Evolutionary conservation across 2,329 filamentous ascomycete genomes (phyloP), one percentile per base, ranked within the genome.

Genomic region (Sphaerulina musiva): DNA sequence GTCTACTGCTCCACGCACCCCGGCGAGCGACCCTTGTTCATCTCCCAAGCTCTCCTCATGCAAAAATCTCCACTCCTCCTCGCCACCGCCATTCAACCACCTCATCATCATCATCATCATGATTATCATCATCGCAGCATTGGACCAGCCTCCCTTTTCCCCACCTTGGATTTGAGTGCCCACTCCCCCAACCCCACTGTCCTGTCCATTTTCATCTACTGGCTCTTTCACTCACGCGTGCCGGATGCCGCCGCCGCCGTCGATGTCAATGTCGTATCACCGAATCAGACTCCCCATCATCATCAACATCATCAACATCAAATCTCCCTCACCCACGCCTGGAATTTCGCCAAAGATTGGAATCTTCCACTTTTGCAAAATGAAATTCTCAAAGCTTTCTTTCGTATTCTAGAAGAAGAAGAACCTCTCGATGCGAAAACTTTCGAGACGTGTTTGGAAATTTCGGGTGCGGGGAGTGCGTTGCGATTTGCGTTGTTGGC

Each of bases 401-500:
- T 46, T 12, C n/a, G 23, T 23, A 52, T 43, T n/a, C 23, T 52
- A 17, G 14, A 17, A 17, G 14, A 17, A 4, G n/a, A 29, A 20
- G 40, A 43, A 26, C 17, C 40, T 11, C 23, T 12, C 36, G 36
- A 38, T 26, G 14, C 40, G 6, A 20, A 54, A 1, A 14, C 14
- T 9, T 32, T 50, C 10, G 23, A 31, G 14, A 12, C 11, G 7
- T 54, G 52, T 32, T 39, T 54, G 46, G 6, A n/a, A 36, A 31
- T 40, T 17, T 45, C 40, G 12, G 20, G n/a, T 6, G 14, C 2
- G 41, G 40, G 23, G 11, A 49, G 46, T 46, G 9, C 39, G 1
- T 47, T 51, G 48, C 36, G 53, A 36, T 41, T 29, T 12, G 53
- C 53, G 38, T 39, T 55, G 43, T 10, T 55, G n/a, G 26, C n/a